Base-by-base conservation (phyloP, 2,329 filamentous ascomycete species). In the Fonsecaea monophora region DNA sequence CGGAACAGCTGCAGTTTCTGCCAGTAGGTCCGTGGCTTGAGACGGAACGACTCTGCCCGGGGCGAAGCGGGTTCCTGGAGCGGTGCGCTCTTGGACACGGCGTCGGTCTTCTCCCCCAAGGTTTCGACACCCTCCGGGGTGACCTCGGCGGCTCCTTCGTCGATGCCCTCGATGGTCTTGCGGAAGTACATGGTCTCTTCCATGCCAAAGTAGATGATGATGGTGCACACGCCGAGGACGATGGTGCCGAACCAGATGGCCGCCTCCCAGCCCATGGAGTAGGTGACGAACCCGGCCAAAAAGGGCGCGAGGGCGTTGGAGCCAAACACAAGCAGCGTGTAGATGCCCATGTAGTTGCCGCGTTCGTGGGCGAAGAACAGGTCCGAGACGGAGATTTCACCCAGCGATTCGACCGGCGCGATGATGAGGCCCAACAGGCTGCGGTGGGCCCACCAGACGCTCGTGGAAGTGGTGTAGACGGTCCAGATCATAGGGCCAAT, bases 161-260 rank as follows among this genome's bases (percentile, higher is more conserved):
- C 70, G 34, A 74, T 68, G 21, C 74, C 78, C 54, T 78, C 77
- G 58, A 76, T 61, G 6, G 77, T 78, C 4, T 73, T 63, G 12
- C 82, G 80, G 59, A 78, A 75, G 72, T 83, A 87, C 73, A 85
- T 87, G 4, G 86, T 87, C 74, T 88, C 86, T 74, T 88, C 86
- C 79, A 87, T 82, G 74, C 84, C 82, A 71, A 88, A 84, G 76
- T 86, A 87, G 1, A 84, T 75, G 68, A 86, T 80, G 18, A 87
- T 71, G 42, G 84, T 82, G 9, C 77, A 79, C 1, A 82, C 75
- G 0, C 76, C 84, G 2, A 77, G 74, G 69, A 88, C 81, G 34
- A 89, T 87, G 4, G 85, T 83, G 38, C 82, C 82, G 78, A 84
- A 86, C 70, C 83, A 82, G 75, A 84, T 77, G 15, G 81, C 79